Evolutionary conservation across 2,329 filamentous ascomycete genomes (phyloP).

Genomic region (Fusarium sarcochroum): DNA sequence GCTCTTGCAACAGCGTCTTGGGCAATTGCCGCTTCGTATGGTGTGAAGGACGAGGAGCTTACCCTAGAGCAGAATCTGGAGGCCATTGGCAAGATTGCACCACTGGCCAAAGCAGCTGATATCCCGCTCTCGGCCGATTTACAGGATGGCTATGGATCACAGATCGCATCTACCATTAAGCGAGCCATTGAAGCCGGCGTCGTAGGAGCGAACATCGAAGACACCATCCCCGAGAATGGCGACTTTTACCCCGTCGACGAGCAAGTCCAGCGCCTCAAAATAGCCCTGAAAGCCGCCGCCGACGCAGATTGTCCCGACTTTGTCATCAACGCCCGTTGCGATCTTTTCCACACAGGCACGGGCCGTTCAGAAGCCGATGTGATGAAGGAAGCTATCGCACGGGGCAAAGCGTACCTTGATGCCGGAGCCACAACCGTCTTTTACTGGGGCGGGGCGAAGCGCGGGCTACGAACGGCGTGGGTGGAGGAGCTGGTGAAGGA

Average conservation of each 20-base stretch:
- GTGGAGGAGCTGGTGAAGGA: conserved; percentile 62
- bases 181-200: conserved; percentile 64
- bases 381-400: conserved; percentile 64
- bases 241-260: conserved; percentile 57
- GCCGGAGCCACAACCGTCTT: conserved; percentile 72
- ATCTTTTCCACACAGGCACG: conserved; percentile 60
- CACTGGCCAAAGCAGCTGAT: conserved; percentile 55
- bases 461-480: conserved; percentile 61
- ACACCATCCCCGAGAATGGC: conserved; percentile 56
- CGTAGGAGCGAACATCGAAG: conserved; percentile 72
- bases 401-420: conserved; percentile 69
- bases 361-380: conserved; percentile 51
- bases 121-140: conserved; percentile 70
- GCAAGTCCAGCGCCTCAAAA: conserved; percentile 63
- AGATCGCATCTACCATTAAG: conserved; percentile 60
- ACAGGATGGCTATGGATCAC: conserved; percentile 71
- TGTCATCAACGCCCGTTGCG: conserved; percentile 70
- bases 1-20: conserved; percentile 66
- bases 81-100: conserved; percentile 61
- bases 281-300: conserved; percentile 58
- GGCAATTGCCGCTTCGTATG: conserved; percentile 63
- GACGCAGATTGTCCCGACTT: conserved; percentile 67
- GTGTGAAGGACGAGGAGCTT: conserved; percentile 63
- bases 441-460: conserved; percentile 67
- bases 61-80: conserved; percentile 65